phyloP scores from a whole-genome alignment of 768 basidiomycete species.

The Hydnum rufescens region DNA sequence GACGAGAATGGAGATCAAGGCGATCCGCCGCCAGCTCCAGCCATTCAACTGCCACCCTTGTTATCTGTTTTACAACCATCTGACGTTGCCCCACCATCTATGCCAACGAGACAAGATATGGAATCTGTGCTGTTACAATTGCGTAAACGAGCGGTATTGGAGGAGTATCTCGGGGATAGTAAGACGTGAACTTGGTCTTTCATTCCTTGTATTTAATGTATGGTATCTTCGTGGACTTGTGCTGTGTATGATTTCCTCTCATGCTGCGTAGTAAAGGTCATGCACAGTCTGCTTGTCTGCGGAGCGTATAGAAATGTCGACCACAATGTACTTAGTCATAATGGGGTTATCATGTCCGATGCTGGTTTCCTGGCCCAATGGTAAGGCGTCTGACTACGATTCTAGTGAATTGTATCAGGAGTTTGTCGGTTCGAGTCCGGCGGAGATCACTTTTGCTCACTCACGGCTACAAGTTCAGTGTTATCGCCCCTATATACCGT shows the following conservation, averaged over 20 bases:
- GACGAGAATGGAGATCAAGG: too few species aligned
- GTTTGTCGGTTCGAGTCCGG: neutral
- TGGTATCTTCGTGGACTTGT: too few species aligned
- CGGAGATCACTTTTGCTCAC: neutral
- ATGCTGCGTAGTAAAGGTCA: too few species aligned
- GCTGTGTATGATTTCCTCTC: too few species aligned
- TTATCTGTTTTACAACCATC: constrained; percentile 59
- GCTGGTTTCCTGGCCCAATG: neutral
- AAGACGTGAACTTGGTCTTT: too few species aligned
- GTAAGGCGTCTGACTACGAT: neutral
- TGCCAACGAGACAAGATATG: constrained; percentile 64
- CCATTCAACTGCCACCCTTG: constrained; percentile 10
- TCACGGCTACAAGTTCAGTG: too few species aligned
- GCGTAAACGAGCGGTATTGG: constrained; percentile 62
- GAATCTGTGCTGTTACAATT: constrained; percentile 52
- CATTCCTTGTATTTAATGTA: too few species aligned
- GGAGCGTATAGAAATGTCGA: too few species aligned
- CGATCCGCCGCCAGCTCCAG: constrained; percentile 1
- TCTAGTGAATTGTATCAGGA: too few species aligned
- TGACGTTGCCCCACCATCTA: constrained; percentile 49
- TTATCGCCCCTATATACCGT: too few species aligned
- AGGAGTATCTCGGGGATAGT: constrained; percentile 61
- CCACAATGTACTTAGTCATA: too few species aligned
- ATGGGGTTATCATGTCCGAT: neutral
- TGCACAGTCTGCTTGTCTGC: too few species aligned